These are phyloP conservation scores for Lithocarpus polystachyus DNA, from an alignment of 306 rosid genomes.

Conservation along the genomic window DNA sequence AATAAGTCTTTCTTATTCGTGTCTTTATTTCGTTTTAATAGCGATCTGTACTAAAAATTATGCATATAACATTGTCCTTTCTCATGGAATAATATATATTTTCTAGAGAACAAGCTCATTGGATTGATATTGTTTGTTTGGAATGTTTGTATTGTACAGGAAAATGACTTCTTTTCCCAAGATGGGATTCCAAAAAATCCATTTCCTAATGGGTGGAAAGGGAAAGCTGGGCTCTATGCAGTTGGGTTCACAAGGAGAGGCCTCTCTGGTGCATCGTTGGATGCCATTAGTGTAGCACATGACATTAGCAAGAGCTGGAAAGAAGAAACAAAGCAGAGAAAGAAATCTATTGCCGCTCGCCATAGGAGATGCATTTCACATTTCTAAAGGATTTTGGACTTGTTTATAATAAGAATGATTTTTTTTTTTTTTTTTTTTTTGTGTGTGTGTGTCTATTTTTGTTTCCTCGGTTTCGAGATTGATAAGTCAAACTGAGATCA, in stretches of 20 bases:
- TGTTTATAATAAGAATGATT: not conserved
- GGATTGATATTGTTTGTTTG: slow-evolving; percentile 10
- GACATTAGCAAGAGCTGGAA: slow-evolving; percentile 88
- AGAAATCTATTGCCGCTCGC: slow-evolving; percentile 56
- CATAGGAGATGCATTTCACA: slow-evolving; percentile 92
- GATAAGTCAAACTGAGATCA: slow-evolving; percentile 15
- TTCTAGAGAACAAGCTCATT: not conserved
- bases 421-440: not conserved
- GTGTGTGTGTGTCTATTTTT: not conserved
- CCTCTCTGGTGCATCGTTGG: slow-evolving; percentile 81
- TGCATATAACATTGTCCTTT: too few relatives aligned
- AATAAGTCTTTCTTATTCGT: not conserved
- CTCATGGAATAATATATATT: not conserved
- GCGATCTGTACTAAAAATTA: too few relatives aligned
- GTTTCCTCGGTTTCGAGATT: slow-evolving; percentile 12
- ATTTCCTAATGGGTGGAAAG: slow-evolving; percentile 96
- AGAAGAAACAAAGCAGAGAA: slow-evolving; percentile 73
- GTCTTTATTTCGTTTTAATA: too few relatives aligned
- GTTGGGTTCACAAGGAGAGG: slow-evolving; percentile 96
- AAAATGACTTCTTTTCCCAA: slow-evolving; percentile 65
- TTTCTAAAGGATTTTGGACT: slow-evolving; percentile 26
- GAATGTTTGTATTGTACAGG: slow-evolving; percentile 43
- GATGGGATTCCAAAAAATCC: slow-evolving; percentile 76
- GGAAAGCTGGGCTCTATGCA: slow-evolving; percentile 77
- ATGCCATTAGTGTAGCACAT: slow-evolving; percentile 78